Percentiles rank a stretch among this genome's conserved stretches.
These are phyloP conservation scores for Leccinum subtestaceum DNA, from an alignment of 768 basidiomycete species.

Conservation along the genomic window DNA sequence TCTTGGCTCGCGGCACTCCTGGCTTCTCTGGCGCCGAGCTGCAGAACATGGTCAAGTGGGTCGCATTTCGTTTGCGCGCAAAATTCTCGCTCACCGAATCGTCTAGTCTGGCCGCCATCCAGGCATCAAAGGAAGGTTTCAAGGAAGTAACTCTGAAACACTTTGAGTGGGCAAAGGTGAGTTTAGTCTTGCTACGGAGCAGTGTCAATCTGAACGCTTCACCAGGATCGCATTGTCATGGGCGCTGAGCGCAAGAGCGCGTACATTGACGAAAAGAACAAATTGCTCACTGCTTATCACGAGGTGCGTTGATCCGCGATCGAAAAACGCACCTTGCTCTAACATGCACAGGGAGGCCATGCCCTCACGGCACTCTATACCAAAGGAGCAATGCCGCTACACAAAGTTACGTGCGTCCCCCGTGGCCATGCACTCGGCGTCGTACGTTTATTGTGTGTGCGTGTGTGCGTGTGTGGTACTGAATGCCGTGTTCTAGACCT, in stretches of 20 bases:
- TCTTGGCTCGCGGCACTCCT: slow-evolving; percentile 90
- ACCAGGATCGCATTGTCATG: slow-evolving; percentile 90
- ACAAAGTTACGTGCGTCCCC: slow-evolving; percentile 97
- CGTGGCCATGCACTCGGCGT: slow-evolving; percentile 91
- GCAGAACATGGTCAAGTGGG: slow-evolving; percentile 94
- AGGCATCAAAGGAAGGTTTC: slow-evolving; percentile 84
- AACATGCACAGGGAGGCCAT: slow-evolving; percentile 69
- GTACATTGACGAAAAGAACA: slow-evolving; percentile 83
- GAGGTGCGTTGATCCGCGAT: slow-evolving; percentile 52
- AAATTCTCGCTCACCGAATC: not conserved
- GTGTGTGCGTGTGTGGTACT: slow-evolving; percentile 1
- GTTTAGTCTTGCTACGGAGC: not conserved
- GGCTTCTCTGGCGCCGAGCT: slow-evolving; percentile 97
- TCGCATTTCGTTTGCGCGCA: slow-evolving; percentile 10
- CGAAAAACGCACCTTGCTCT: not conserved
- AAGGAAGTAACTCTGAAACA: slow-evolving; percentile 72
- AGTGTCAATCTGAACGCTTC: not conserved
- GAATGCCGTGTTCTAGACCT: slow-evolving; percentile 45
- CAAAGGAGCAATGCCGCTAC: slow-evolving; percentile 91
- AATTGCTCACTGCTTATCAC: slow-evolving; percentile 92
- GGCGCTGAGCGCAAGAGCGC: slow-evolving; percentile 91
- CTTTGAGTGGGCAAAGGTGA: slow-evolving; percentile 97
- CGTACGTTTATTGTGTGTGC: slow-evolving; percentile 43
- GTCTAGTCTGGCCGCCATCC: slow-evolving; percentile 82
- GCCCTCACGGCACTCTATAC: slow-evolving; percentile 94